Base-by-base conservation (phyloP, 2,329 filamentous ascomycete species). In the Xylaria sp. region DNA sequence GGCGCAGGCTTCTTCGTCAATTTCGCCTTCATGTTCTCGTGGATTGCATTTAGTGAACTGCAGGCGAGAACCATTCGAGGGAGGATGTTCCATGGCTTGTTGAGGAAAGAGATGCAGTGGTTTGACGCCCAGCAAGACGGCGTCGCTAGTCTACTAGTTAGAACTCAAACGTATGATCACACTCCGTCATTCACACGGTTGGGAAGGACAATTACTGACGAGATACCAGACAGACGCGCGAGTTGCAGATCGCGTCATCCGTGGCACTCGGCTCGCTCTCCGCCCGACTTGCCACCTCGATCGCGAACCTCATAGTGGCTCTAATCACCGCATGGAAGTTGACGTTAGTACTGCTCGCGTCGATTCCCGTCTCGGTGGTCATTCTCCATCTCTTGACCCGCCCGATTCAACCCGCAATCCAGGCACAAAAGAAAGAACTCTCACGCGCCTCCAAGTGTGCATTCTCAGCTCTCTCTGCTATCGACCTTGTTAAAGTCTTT, bases 401-500 rank as follows among this genome's bases (percentile, higher is more conserved):
- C 1, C 85, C 83, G 46, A 84, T 96, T 44, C 87, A 91, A 41
- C 82, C 86, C 2, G 89, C 89, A 12, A 90, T 95, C n/a, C 84
- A 88, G 70, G 82, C 82, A 1, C 94, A 98, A 75, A 90, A 92
- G 66, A 80, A 81, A 1, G 87, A 90, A 65, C 86, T 97, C 0
- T 88, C 88, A 1, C 82, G 86, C 57, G 93, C 93, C 0, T 90
- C 94, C 0, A 95, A 93, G 75, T 84, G 90, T 65, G 87, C 90
- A 0, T 90, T 88, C 10, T 91, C 89, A 12, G 90, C 93, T 0
- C 86, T 97, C 10, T 84, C 85, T 1, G 90, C 89, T 2, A 95
- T 98, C 48, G 93, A 97, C 70, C 88, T 92, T 0, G 93, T 98
- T 76, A 98, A 98, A 78, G 91, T 90, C 62, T 94, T 92, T 81